phyloP scores from a whole-genome alignment of 2,329 filamentous ascomycete species.

The Diaporthe citri region DNA sequence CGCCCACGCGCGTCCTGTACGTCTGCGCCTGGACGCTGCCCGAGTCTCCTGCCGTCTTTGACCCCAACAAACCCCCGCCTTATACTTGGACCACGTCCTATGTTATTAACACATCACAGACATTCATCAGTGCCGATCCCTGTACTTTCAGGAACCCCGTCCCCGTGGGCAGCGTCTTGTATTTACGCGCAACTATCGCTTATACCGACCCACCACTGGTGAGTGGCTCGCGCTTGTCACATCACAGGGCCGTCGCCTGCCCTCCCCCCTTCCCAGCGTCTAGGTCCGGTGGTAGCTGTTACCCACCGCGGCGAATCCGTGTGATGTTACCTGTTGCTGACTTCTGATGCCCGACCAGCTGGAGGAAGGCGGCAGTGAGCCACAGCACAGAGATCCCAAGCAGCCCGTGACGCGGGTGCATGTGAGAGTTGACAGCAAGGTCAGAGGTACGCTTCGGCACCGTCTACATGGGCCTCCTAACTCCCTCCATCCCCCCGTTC shows the following conservation, averaged over 20 bases:
- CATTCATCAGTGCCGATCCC: slow-evolving; percentile 79
- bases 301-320: neutral
- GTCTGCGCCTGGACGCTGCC: neutral
- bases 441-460: slow-evolving; percentile 54
- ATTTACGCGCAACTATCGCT: slow-evolving; percentile 78
- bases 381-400: slow-evolving; percentile 44
- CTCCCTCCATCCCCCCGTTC: no score
- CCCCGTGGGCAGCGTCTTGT: slow-evolving; percentile 80
- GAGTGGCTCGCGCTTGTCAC: neutral
- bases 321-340: slow-evolving; percentile 10
- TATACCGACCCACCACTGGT: slow-evolving; percentile 73
- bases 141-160: slow-evolving; percentile 82
- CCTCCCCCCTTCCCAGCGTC: neutral
- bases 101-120: slow-evolving; percentile 46
- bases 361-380: slow-evolving; percentile 62
- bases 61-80: neutral
- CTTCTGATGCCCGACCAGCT: slow-evolving; percentile 37
- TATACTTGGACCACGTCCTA: neutral
- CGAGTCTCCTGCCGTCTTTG: no score
- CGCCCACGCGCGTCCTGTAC: slow-evolving; percentile 71
- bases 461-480: neutral
- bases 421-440: slow-evolving; percentile 78
- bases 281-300: neutral
- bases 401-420: slow-evolving; percentile 67
- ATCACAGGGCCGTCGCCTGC: neutral